Conservation (phyloP, 2,329 filamentous ascomycete species). For the Beauveria australis region DNA sequence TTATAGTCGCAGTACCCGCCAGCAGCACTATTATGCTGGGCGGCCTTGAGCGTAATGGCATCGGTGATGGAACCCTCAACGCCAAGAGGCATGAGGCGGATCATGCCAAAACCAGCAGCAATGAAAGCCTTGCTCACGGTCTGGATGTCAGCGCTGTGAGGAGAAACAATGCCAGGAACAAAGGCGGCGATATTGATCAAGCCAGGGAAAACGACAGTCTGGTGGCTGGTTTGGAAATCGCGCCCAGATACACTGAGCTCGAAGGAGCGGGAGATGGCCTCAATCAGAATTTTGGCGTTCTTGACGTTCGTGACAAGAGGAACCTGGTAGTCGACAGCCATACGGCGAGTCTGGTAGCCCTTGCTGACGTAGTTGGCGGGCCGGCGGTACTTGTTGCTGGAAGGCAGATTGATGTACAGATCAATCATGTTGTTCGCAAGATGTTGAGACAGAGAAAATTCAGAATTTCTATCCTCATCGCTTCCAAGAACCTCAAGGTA, state of each 20-base stretch:
- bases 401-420: slow-evolving; percentile 98
- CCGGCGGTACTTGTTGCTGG: slow-evolving; percentile 91
- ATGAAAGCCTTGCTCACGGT: slow-evolving; percentile 65
- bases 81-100: slow-evolving; percentile 69
- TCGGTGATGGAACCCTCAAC: slow-evolving; percentile 66
- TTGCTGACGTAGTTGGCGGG: slow-evolving; percentile 98
- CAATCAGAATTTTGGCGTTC: slow-evolving; percentile 94
- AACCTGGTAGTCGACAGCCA: slow-evolving; percentile 97
- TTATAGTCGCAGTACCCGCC: slow-evolving; percentile 72
- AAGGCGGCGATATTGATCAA: slow-evolving; percentile 75
- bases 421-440: slow-evolving; percentile 97
- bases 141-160: slow-evolving; percentile 60
- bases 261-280: slow-evolving; percentile 86
- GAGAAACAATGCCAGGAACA: slow-evolving; percentile 61
- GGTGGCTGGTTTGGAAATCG: slow-evolving; percentile 88
- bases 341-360: slow-evolving; percentile 90
- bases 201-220: slow-evolving; percentile 63
- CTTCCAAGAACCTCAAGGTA: slow-evolving; percentile 82
- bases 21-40: slow-evolving; percentile 61
- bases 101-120: slow-evolving; percentile 70
- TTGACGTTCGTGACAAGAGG: slow-evolving; percentile 98
- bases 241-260: slow-evolving; percentile 73
- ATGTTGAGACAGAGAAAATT: slow-evolving; percentile 95
- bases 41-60: slow-evolving; percentile 59
- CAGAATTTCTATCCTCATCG: slow-evolving; percentile 79